Base-by-base conservation (phyloP, 1,284 basidiomycete species). In the Paramarasmius palmivorus region DNA sequence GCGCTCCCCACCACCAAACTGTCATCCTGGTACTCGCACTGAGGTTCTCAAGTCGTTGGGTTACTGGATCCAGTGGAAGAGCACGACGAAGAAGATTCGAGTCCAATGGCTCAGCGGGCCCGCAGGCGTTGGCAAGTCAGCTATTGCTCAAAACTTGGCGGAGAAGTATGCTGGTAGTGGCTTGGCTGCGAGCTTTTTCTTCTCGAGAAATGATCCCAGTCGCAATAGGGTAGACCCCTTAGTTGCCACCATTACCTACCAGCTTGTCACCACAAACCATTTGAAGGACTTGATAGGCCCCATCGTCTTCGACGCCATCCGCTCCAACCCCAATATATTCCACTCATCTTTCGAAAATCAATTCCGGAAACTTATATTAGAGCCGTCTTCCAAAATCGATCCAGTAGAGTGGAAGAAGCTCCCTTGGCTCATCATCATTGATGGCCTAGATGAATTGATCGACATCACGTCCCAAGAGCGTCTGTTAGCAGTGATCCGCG, bases 21-120 rank as follows among this genome's bases (percentile, higher is more conserved):
- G 52, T 44, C 52, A 53, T 25, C 22, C 25, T 17, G 52, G 46
- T n/a, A 53, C 52, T 8, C 45, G 52, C 3, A 20, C 35, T 25
- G 20, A 14, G 19, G 35, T 40, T n/a, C 35, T 46, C 20, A 4
- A 47, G 9, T 22, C 12, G n/a, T 17, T 47, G n/a, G n/a, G 10
- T 32, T 15, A 10, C 19, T 50, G 49, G 49, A 38, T 29, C 4
- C n/a, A n/a, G n/a, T n/a, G n/a, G n/a, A n/a, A n/a, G 29, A 32
- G 12, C 29, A 32, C 29, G 29, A 12, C 29, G 12, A 32, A 32
- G 29, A 6, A 6, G 6, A 32, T 12, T 32, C 29, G 29, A 32
- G 29, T 32, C 29, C 12, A 32, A 6, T 32, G 29, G 29, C 29
- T 32, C 12, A 6, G 12, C 12, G 29, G 29, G 7, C 29, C 29